phyloP scores from a whole-genome alignment of 208 protist species.

The Acanthamoeba royreba region DNA sequence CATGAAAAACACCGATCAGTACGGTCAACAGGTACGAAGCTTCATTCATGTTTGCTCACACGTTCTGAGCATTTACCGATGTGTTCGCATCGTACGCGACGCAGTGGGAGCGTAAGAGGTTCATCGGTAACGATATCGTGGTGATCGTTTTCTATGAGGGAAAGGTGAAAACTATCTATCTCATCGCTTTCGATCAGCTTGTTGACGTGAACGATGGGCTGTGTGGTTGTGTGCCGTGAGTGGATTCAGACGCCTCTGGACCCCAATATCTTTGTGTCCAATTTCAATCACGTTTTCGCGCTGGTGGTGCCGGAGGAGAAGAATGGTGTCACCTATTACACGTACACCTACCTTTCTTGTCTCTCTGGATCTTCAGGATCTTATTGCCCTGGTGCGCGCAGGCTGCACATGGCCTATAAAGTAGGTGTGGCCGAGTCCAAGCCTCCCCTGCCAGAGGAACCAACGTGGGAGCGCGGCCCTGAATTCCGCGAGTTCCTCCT shows the following conservation, averaged over 20 bases:
- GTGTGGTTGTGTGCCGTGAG: not conserved
- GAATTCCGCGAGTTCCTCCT: not conserved
- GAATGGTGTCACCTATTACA: not conserved
- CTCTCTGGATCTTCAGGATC: not conserved
- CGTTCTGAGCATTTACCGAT: too few species aligned
- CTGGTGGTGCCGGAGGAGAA: not conserved
- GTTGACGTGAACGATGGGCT: not conserved
- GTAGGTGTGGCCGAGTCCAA: not conserved
- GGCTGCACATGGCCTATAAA: constrained; percentile 2
- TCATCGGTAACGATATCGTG: constrained; percentile 6
- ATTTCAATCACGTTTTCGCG: not conserved
- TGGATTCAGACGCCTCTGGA: not conserved
- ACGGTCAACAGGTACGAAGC: too few species aligned
- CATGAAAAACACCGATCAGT: not conserved
- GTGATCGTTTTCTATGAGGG: not conserved
- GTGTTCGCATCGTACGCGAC: too few species aligned
- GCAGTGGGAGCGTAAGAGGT: not conserved
- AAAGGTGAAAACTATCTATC: not conserved
- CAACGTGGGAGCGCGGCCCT: not conserved
- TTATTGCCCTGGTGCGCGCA: not conserved
- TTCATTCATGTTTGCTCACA: too few species aligned
- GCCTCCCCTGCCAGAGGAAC: not conserved
- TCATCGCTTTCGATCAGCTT: not conserved
- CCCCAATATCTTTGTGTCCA: not conserved
- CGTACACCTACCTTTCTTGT: not conserved